These are phyloP conservation scores for Candida bentonensis DNA, from an alignment of 805 yeast species.

Conservation along the genomic window DNA sequence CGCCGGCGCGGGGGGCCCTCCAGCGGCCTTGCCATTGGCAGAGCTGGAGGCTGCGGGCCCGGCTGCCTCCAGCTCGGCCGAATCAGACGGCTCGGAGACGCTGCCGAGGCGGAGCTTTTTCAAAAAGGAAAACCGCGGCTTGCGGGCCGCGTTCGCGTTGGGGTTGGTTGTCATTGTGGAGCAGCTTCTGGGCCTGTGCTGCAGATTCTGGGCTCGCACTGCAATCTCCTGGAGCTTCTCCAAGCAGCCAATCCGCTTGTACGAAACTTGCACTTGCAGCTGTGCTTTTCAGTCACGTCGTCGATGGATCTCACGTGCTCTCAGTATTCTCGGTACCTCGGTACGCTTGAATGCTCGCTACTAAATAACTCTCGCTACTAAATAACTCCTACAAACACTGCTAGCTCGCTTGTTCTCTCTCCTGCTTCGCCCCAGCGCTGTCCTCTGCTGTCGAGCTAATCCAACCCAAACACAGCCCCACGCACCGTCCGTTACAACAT, in stretches of 20 bases:
- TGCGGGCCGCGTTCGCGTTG: background rate
- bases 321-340: too few species aligned
- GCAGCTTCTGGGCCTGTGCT: background rate
- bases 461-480: too few species aligned
- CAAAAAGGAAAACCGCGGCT: background rate
- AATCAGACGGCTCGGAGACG: background rate
- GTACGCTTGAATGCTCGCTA: too few species aligned
- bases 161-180: conserved; percentile 1
- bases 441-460: background rate
- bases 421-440: background rate
- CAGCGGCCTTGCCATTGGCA: background rate
- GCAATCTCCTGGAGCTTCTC: too few species aligned
- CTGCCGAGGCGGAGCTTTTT: background rate
- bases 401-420: background rate
- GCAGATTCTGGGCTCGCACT: background rate
- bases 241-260: too few species aligned
- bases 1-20: background rate
- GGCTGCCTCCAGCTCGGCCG: conserved; percentile 1
- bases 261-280: too few species aligned
- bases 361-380: too few species aligned
- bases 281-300: too few species aligned
- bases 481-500: background rate
- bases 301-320: too few species aligned
- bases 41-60: background rate
- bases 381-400: too few species aligned